Percentiles rank a stretch among this genome's conserved stretches.
Evolutionary conservation across 441 rosid species (phyloP).

Genomic region (Bruguiera hainesii): DNA sequence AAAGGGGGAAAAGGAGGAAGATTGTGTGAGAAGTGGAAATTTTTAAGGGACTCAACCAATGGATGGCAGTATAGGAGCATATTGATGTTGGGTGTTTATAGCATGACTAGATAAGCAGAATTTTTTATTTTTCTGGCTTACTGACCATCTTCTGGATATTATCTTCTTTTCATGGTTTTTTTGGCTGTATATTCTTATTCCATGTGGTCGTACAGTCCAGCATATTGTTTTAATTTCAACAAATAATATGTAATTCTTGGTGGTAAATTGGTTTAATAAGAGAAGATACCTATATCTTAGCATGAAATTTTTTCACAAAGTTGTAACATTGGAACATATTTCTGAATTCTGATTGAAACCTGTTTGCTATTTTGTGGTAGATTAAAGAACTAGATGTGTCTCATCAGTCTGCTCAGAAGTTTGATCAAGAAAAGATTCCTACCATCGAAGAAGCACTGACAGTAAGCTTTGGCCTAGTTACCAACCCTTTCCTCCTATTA

Average conservation of each 20-base stretch:
- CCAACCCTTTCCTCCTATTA: slow-evolving; percentile 5
- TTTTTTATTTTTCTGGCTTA: not conserved
- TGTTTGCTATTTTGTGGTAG: slow-evolving; percentile 47
- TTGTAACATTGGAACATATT: no score
- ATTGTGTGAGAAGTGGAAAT: no score
- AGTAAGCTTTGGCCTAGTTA: slow-evolving; percentile 35
- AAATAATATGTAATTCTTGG: not conserved
- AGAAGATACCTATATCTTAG: no score
- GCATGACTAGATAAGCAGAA: not conserved
- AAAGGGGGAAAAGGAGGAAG: no score
- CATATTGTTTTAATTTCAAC: not conserved
- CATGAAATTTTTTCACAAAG: no score
- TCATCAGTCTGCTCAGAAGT: slow-evolving; percentile 35
- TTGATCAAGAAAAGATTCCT: slow-evolving; percentile 49
- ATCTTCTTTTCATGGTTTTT: not conserved
- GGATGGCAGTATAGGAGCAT: no score
- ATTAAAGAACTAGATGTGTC: slow-evolving; percentile 49
- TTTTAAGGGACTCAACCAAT: no score
- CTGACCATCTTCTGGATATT: not conserved
- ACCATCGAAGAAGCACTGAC: slow-evolving; percentile 75
- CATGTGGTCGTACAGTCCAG: not conserved
- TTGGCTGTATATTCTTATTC: no score
- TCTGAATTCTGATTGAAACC: slow-evolving; percentile 32
- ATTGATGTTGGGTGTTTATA: no score
- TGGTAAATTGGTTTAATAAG: not conserved